Evolutionary conservation across 164 flowering plant species (phyloP), one percentile per base, ranked within the genome.

Genomic region (Berberis vulgaris): DNA sequence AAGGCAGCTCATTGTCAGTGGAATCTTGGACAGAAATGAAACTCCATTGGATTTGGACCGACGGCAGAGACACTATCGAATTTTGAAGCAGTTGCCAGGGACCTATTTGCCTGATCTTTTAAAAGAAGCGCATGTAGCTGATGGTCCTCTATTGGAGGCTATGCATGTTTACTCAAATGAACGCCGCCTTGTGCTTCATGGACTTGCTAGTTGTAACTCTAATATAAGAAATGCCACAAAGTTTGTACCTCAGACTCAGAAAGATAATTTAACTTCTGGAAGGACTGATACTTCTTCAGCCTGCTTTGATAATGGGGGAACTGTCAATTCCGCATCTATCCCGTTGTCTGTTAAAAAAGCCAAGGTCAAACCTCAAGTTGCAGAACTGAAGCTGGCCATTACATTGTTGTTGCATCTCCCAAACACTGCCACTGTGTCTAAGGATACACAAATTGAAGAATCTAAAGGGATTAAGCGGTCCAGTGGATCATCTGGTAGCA

Each of bases 1-100:
- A 41, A 85, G 99, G 79, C 97, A 95, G 84, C 77, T 95, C 47
- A 80, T 95, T 55, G 84, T 91, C 57, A 89, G 99, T 77, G 98
- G 98, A 53, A 75, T 86, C 50, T 79, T 88, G 80, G 97, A 89
- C 71, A 66, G 63, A 49, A 70, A 58, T 77, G 88, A 73, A 46
- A 61, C 84, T 59, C 56, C 59, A 8, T 68, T 59, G 54, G 86
- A 86, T 53, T 52, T 64, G 62, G 86, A 76, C 42, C 81, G 80
- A 59, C 74, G 76, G 64, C 89, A 65, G 72, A 79, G 93, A 63
- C 99, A 95, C 70, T 62, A 79, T 60, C 77, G 77, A 49, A 70
- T 95, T 57, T 74, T 95, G 82, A 95, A 91, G 77, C 91, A 85
- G 67, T 78, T 95, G 7, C 96, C 97, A 41, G 87, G 80, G 45